Base-by-base conservation (phyloP, 2,329 filamentous ascomycete species). In the Alternaria rosae region DNA sequence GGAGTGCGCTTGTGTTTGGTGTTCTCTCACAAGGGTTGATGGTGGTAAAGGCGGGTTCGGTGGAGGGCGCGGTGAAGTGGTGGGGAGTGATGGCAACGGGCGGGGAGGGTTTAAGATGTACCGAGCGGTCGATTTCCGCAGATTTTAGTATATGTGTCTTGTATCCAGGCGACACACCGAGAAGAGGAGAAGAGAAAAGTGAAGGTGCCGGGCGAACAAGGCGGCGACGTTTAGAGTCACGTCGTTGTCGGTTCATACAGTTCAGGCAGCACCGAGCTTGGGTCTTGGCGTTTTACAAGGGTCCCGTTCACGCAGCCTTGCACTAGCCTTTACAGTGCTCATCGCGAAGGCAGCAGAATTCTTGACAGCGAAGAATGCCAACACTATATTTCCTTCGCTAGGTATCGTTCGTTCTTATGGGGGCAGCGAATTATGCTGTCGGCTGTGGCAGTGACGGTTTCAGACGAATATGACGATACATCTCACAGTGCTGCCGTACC, bases 241-340 rank as follows among this genome's bases (percentile, higher is more conserved):
- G 53, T 67, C 57, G 62, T 68, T 66, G 67, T 51, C 47, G 51
- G 28, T 62, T 44, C 52, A 55, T 25, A 55, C 48, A 50, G 65
- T 73, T 76, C 72, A 76, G 74, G 74, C 74, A 72, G 61, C 70
- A 75, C 62, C 70, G 68, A 69, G 62, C 65, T 68, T 57, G 54
- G 61, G 58, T 55, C 69, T 71, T 72, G 70, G 68, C 68, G 38
- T 59, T 38, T 51, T 51, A 20, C 43, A 65, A 61, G 51, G 60
- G 48, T 67, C 52, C 44, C 61, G 38, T 26, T 54, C 54, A 57
- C 58, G 48, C 21, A 48, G 64, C 59, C 61, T 59, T 57, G 59
- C 61, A 61, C 64, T 61, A 65, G 59, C 54, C 52, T 59, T 60
- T 55, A 59, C 57, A 38, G 35, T 17, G 35, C 28, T 15, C 28